Percentiles rank a stretch among this genome's conserved stretches.
These are phyloP conservation scores for Trichosporon asahii DNA, from an alignment of 1,284 basidiomycete species.

Conservation along the genomic window DNA sequence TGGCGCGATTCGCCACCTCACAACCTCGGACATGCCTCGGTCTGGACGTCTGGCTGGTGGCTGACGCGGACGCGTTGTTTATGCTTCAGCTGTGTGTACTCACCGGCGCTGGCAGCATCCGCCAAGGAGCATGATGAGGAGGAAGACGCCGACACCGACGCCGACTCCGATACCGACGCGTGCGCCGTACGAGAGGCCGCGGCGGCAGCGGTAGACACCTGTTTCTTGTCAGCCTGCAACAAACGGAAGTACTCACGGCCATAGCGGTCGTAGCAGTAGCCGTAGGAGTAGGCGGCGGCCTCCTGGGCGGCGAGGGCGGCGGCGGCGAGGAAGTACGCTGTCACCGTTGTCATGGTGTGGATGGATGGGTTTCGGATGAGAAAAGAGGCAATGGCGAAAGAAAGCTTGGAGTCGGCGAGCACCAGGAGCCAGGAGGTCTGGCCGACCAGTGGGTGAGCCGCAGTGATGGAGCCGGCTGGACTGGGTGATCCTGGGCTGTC, in stretches of 20 bases:
- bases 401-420: not conserved
- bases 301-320: not conserved
- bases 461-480: not conserved
- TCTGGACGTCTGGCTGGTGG: not conserved
- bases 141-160: constrained; percentile 8
- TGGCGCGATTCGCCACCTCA: not conserved
- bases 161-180: constrained; percentile 8
- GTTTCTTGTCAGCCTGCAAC: not conserved
- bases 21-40: not conserved
- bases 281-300: not conserved
- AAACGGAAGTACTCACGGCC: not conserved
- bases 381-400: not conserved
- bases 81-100: not conserved
- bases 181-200: not conserved
- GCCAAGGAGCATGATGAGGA: constrained; percentile 8
- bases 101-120: constrained; percentile 9
- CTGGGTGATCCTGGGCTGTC: not conserved
- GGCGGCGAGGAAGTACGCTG: constrained; percentile 1
- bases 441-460: not conserved
- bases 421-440: not conserved
- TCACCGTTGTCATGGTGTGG: not conserved
- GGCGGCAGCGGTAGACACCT: not conserved
- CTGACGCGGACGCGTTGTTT: constrained; percentile 3
- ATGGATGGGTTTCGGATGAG: not conserved
- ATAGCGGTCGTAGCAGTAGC: not conserved